These are phyloP conservation scores for Saccharata proteae DNA, from an alignment of 2,329 filamentous ascomycete genomes.

Conservation along the genomic window DNA sequence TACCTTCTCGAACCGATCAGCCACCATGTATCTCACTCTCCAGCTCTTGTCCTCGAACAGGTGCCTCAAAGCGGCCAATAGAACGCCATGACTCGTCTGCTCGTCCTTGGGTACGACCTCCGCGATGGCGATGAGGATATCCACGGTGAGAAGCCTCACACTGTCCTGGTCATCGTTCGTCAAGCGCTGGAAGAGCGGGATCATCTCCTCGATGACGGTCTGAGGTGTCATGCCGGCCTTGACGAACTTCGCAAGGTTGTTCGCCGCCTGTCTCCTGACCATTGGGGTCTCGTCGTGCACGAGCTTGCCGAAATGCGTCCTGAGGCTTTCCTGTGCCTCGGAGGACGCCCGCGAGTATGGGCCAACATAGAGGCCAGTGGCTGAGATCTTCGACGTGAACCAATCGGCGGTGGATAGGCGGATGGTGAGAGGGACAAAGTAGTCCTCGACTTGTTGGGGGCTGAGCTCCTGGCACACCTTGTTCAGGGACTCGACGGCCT, in stretches of 20 bases:
- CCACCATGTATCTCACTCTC: slow-evolving; percentile 98
- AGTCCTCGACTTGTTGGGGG: slow-evolving; percentile 85
- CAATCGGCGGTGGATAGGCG: slow-evolving; percentile 98
- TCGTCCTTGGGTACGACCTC: slow-evolving; percentile 97
- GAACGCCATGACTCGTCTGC: slow-evolving; percentile 86
- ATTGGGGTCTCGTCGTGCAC: slow-evolving; percentile 98
- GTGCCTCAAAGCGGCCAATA: slow-evolving; percentile 79
- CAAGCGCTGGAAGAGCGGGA: slow-evolving; percentile 94
- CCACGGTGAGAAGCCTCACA: slow-evolving; percentile 87
- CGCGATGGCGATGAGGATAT: slow-evolving; percentile 90
- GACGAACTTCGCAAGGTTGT: slow-evolving; percentile 92
- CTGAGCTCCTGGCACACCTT: slow-evolving; percentile 95
- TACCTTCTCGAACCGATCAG: slow-evolving; percentile 95
- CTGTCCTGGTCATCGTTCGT: slow-evolving; percentile 96
- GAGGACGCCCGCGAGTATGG: slow-evolving; percentile 87
- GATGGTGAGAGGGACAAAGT: slow-evolving; percentile 90
- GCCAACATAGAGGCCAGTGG: slow-evolving; percentile 84
- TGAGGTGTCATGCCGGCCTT: slow-evolving; percentile 79
- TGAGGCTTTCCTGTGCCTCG: slow-evolving; percentile 78
- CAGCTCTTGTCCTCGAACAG: slow-evolving; percentile 99
- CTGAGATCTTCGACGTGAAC: slow-evolving; percentile 99
- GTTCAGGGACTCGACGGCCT: slow-evolving; percentile 98
- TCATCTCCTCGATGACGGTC: slow-evolving; percentile 96
- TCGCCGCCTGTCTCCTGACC: slow-evolving; percentile 93
- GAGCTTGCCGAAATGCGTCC: slow-evolving; percentile 81